A percentile compares a stretch with the other conserved stretches of the same genome.
Conservation (phyloP, 139 green algal genomes). For the Coccomyxa sp. region DNA sequence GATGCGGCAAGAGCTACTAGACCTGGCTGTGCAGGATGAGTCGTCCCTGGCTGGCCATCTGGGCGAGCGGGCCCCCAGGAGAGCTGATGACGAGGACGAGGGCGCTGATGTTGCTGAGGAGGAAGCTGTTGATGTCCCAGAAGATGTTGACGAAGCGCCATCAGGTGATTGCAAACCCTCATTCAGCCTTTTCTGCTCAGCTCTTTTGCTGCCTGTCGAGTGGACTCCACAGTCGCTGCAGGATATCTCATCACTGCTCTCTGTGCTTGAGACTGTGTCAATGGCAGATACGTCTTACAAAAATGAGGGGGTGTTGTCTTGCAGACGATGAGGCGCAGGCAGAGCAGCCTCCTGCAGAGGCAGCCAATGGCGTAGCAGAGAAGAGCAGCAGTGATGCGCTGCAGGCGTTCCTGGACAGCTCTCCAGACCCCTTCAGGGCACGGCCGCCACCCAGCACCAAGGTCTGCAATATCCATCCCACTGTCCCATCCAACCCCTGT, state of each 20-base stretch:
- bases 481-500: no score
- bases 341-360: not conserved
- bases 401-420: slow-evolving; percentile 62
- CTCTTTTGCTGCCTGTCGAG: no score
- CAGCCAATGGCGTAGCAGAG: slow-evolving; percentile 2
- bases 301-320: no score
- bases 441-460: slow-evolving; percentile 30
- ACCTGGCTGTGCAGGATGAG: slow-evolving; percentile 74
- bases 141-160: no score
- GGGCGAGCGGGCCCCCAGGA: slow-evolving; percentile 66
- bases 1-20: not conserved
- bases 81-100: slow-evolving; percentile 7
- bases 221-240: no score
- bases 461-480: not conserved
- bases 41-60: slow-evolving; percentile 69
- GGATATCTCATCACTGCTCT: no score
- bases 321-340: no score
- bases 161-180: no score
- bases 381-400: slow-evolving; percentile 6
- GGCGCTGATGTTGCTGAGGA: slow-evolving; percentile 12
- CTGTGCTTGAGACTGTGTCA: no score
- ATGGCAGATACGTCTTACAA: not conserved
- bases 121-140: no score
- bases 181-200: no score
- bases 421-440: slow-evolving; percentile 34